Evolutionary conservation across 1,139 yeast species (phyloP).

Genomic region (Chernovozyma aurita): DNA sequence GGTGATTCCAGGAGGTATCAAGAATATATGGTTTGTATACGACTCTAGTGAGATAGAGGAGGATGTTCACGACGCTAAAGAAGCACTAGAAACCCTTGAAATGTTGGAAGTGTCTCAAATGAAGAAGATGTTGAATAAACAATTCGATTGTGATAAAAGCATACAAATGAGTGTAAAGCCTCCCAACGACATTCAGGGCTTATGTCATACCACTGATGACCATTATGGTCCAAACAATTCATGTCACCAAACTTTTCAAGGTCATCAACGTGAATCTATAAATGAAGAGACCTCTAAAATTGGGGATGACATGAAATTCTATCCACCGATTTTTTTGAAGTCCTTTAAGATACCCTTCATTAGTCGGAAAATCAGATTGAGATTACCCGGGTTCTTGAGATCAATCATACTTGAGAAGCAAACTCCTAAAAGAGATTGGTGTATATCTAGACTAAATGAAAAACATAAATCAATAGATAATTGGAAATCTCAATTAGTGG

Average conservation of each 20-base stretch:
- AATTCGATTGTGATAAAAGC: conserved; percentile 1
- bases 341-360: conserved; percentile 20
- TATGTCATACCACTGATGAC: no score
- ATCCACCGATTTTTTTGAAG: conserved; percentile 30
- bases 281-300: background rate
- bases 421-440: conserved; percentile 25
- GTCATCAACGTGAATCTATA: background rate
- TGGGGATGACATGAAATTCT: conserved; percentile 14
- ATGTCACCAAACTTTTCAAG: background rate
- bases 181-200: background rate
- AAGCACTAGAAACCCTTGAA: conserved; percentile 40
- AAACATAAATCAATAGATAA: conserved; percentile 17
- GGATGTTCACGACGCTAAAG: conserved; percentile 26
- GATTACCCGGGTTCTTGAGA: conserved; percentile 30
- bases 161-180: no score
- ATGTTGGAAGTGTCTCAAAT: conserved; percentile 17
- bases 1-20: conserved; percentile 42
- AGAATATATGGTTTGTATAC: conserved; percentile 48
- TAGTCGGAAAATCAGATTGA: conserved; percentile 20
- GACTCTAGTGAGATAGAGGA: conserved; percentile 33
- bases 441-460: conserved; percentile 17
- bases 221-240: background rate
- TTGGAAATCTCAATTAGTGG: conserved; percentile 16
- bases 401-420: conserved; percentile 18
- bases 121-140: conserved; percentile 9